Conservation (phyloP, 805 yeast species). For the Nakazawaea wyomingensis region DNA sequence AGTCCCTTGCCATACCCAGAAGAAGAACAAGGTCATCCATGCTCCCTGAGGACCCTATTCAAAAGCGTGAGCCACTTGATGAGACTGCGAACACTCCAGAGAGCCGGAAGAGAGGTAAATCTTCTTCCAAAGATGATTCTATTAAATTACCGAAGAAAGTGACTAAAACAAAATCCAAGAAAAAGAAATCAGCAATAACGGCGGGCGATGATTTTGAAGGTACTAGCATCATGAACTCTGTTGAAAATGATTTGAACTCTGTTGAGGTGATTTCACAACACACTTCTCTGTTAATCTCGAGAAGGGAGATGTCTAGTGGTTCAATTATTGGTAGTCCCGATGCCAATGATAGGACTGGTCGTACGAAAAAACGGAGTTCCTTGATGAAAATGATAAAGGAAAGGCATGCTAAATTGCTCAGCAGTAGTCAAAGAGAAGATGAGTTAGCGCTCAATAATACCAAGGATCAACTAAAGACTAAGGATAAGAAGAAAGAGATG, state of each 20-base stretch:
- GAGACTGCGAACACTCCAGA: neutral
- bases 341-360: neutral
- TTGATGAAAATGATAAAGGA: conserved; percentile 6
- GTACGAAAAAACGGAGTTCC: conserved; percentile 6
- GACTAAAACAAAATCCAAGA: neutral
- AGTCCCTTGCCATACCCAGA: conserved; percentile 14
- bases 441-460: neutral
- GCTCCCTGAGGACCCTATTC: conserved; percentile 2
- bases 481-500: conserved; percentile 4
- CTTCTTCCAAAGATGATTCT: neutral
- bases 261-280: no score
- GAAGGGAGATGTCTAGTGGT: neutral
- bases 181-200: neutral
- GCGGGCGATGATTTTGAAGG: neutral
- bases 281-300: conserved; percentile 5
- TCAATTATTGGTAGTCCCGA: conserved; percentile 6
- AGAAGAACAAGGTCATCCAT: conserved; percentile 16
- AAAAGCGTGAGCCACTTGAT: neutral
- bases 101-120: neutral
- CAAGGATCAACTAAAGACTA: conserved; percentile 1
- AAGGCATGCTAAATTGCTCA: conserved; percentile 1
- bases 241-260: neutral
- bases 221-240: neutral
- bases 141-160: neutral
- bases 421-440: neutral